Conservation (phyloP, 2,329 filamentous ascomycete genomes). For the Botrytis hyacinthi region DNA sequence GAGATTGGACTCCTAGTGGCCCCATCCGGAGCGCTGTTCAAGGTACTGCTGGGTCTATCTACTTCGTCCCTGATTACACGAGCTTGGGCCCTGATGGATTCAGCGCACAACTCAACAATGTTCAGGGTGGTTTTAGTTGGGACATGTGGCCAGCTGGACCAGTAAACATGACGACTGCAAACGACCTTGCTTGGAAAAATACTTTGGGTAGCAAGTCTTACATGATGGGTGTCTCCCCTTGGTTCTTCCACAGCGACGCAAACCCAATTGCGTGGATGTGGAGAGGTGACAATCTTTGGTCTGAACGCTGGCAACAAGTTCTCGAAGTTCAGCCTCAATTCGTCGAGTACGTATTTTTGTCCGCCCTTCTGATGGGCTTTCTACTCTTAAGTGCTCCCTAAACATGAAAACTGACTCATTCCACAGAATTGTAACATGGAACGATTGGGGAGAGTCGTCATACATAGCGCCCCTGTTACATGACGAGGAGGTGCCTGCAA, state of each 20-base stretch:
- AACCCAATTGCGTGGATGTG: constrained; percentile 63
- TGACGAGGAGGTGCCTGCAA: constrained; percentile 38
- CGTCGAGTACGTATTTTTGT: constrained; percentile 41
- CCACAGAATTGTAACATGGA: constrained; percentile 46
- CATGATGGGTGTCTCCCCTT: constrained; percentile 58
- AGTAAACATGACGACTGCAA: constrained; percentile 40
- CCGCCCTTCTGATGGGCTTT: constrained; percentile 13
- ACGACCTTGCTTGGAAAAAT: constrained; percentile 44
- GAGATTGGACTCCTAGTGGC: constrained; percentile 43
- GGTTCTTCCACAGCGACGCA: constrained; percentile 58
- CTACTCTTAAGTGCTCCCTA: constrained; percentile 20
- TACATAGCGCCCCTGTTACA: constrained; percentile 51
- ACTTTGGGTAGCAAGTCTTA: constrained; percentile 42
- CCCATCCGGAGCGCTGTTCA: constrained; percentile 40
- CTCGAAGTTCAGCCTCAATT: constrained; percentile 47
- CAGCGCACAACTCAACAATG: constrained; percentile 33
- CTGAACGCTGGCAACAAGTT: constrained; percentile 54
- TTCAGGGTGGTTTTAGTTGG: constrained; percentile 45
- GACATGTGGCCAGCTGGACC: constrained; percentile 45
- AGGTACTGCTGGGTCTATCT: constrained; percentile 37
- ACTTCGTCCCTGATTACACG: constrained; percentile 49
- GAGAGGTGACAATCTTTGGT: constrained; percentile 60
- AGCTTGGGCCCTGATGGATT: constrained; percentile 40
- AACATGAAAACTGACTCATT: constrained; percentile 25
- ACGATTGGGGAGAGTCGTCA: constrained; percentile 54